Percentiles rank a stretch among this genome's conserved stretches.
Conservation (phyloP, 169 alveolate species). For the Eimeria nieschulzi region DNA sequence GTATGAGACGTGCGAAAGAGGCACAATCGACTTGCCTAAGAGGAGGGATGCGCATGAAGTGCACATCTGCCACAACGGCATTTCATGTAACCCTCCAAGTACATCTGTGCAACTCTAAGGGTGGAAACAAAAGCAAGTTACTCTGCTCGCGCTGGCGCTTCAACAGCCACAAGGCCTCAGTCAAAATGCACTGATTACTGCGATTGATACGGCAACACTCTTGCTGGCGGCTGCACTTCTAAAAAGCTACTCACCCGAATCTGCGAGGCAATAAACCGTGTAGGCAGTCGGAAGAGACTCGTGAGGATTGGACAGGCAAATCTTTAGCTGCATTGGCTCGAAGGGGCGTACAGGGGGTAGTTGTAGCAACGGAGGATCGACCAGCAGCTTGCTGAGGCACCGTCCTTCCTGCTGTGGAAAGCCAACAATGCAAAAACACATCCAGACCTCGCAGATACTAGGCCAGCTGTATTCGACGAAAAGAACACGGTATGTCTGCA, state of each 20-base stretch:
- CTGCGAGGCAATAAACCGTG: constrained; percentile 68
- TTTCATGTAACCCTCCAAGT: too few species aligned
- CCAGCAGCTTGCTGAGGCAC: constrained; percentile 51
- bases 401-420: constrained; percentile 60
- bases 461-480: too few species aligned
- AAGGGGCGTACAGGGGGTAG: constrained; percentile 75
- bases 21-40: constrained; percentile 45
- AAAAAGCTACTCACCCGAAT: constrained; percentile 30
- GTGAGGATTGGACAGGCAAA: constrained; percentile 71
- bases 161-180: too few species aligned
- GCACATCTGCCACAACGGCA: too few species aligned
- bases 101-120: too few species aligned
- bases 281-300: constrained; percentile 62
- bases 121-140: too few species aligned
- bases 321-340: constrained; percentile 63
- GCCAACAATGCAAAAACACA: background rate
- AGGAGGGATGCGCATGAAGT: too few species aligned
- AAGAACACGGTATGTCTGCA: background rate
- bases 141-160: too few species aligned
- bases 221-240: too few species aligned
- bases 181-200: too few species aligned
- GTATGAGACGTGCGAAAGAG: constrained; percentile 48
- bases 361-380: constrained; percentile 72
- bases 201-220: too few species aligned
- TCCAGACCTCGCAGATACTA: background rate